These are phyloP conservation scores for Macrolepiota fuliginosa DNA, from an alignment of 768 basidiomycete species.

Conservation along the genomic window DNA sequence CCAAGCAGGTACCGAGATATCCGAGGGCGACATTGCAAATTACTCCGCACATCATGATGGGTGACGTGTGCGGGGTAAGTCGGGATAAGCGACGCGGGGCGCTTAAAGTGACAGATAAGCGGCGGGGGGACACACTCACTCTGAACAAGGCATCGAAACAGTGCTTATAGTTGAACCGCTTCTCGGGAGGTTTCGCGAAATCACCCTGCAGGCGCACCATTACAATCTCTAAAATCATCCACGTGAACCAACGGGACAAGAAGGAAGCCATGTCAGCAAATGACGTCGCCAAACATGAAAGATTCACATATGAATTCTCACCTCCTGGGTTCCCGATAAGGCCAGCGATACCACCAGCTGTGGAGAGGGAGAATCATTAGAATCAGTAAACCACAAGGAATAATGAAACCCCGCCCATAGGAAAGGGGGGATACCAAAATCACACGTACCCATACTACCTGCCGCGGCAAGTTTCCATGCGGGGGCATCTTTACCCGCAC, in stretches of 20 bases:
- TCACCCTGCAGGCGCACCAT: constrained; percentile 92
- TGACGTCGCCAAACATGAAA: not conserved
- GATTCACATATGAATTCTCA: constrained; percentile 20
- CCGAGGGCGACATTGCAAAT: not conserved
- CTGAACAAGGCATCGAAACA: constrained; percentile 85
- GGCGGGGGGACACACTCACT: constrained; percentile 43
- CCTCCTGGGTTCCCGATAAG: constrained; percentile 88
- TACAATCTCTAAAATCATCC: constrained; percentile 58
- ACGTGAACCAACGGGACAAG: not conserved
- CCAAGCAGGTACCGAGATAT: constrained; percentile 1
- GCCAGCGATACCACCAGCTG: constrained; percentile 85
- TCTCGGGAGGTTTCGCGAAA: constrained; percentile 84
- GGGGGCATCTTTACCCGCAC: constrained; percentile 67
- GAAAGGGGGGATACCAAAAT: not conserved
- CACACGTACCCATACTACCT: constrained; percentile 78
- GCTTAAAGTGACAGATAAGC: not conserved
- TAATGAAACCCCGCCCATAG: not conserved
- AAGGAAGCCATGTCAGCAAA: not conserved
- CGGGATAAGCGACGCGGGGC: not conserved
- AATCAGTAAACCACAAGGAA: constrained; percentile 8
- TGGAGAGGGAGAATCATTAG: constrained; percentile 2
- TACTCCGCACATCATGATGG: constrained; percentile 16
- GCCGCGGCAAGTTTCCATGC: constrained; percentile 81
- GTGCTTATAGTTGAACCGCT: constrained; percentile 88
- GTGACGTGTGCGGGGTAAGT: constrained; percentile 4